These are phyloP conservation scores for Zymoseptoria pseudotritici DNA, from an alignment of 2,329 filamentous ascomycete genomes.

Conservation along the genomic window DNA sequence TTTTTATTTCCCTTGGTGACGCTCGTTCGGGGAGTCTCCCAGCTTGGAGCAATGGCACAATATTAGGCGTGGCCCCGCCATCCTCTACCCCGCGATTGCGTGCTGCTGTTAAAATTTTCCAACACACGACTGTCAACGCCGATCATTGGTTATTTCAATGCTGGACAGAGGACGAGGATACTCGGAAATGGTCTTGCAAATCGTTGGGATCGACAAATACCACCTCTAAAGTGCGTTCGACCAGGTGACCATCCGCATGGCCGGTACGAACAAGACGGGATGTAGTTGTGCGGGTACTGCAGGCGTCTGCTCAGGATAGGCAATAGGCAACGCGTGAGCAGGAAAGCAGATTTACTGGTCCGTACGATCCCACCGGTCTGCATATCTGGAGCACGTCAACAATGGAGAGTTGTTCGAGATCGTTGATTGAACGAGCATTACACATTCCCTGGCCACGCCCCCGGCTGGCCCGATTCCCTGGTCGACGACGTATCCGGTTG, in stretches of 20 bases:
- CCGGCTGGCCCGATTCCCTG: background rate
- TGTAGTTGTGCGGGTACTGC: background rate
- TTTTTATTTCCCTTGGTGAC: background rate
- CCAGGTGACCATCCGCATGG: background rate
- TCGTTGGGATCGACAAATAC: background rate
- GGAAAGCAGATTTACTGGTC: background rate
- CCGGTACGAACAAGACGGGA: background rate
- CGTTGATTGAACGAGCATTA: background rate
- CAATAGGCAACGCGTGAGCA: background rate
- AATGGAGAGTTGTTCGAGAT: background rate
- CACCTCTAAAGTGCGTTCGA: background rate
- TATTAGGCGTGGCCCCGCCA: background rate
- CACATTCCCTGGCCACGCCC: background rate
- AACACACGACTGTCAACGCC: background rate
- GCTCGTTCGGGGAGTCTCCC: background rate
- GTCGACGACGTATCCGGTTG: constrained; percentile 12
- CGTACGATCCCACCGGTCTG: background rate
- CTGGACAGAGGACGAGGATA: background rate
- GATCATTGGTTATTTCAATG: background rate
- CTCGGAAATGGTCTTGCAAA: background rate
- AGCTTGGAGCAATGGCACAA: constrained; percentile 3
- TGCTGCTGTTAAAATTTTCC: background rate
- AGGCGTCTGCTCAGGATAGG: background rate
- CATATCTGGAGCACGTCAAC: background rate
- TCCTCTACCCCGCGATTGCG: background rate